Percentiles rank a stretch among this genome's conserved stretches.
These are phyloP conservation scores for Lichtheimia ornata DNA, from an alignment of 371 early-diverging fungal species.

Conservation along the genomic window DNA sequence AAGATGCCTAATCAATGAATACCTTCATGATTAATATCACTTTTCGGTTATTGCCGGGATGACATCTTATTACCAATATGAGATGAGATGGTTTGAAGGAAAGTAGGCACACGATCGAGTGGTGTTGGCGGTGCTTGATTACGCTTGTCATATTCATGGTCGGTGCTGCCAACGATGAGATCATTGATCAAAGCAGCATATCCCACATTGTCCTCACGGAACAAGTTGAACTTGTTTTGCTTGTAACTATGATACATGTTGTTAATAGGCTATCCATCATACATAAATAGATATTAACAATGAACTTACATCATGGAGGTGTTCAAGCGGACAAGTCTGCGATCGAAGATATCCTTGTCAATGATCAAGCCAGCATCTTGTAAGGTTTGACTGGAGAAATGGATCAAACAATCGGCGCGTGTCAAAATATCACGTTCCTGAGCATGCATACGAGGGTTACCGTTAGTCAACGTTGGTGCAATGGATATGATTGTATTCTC, in stretches of 20 bases:
- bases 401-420: conserved; percentile 28
- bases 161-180: conserved; percentile 46
- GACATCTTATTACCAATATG: conserved; percentile 46
- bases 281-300: neutral
- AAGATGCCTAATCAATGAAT: conserved; percentile 61
- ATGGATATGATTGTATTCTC: neutral
- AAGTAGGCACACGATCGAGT: conserved; percentile 33
- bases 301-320: conserved; percentile 61
- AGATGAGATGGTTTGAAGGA: conserved; percentile 49
- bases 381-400: conserved; percentile 46
- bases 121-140: conserved; percentile 31
- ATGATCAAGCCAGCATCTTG: conserved; percentile 54
- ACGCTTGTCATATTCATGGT: conserved; percentile 27
- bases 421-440: conserved; percentile 20
- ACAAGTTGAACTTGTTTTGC: conserved; percentile 89
- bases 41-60: neutral
- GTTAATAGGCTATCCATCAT: neutral
- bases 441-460: neutral
- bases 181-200: conserved; percentile 81
- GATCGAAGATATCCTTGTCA: conserved; percentile 48
- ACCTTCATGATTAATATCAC: neutral
- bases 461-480: neutral
- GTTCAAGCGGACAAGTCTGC: conserved; percentile 65
- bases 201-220: conserved; percentile 88
- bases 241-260: conserved; percentile 61